Base-by-base conservation (phyloP, 352 stramenopile species). In the Phytophthora ohioensis region DNA sequence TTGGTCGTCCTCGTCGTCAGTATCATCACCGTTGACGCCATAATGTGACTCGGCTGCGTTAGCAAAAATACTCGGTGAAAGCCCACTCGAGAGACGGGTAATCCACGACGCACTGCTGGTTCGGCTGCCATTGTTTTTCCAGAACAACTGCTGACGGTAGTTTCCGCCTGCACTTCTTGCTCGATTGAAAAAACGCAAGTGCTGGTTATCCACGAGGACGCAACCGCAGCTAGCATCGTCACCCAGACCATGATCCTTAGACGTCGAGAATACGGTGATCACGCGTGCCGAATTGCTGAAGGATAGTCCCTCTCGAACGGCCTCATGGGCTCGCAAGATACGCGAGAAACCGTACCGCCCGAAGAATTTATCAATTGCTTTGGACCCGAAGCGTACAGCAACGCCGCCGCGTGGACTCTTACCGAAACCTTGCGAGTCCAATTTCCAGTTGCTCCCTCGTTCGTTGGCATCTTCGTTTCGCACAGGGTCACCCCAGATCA, bases 241-340 rank as follows among this genome's bases (percentile, higher is more conserved):
- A 7, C 84, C 82, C 30, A 91, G 66, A 12, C 80, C 82, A 48
- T 93, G 86, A 43, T 93, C 84, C 41, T 90, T 91, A 10, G 84
- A 92, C 2, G 84, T 92, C 4, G 82, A 91, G 47, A 93, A 93
- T 30, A 93, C 71, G 17, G 86, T 93, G 47, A 92, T 61, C 55
- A 91, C 77, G 2, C 80, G 75, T 12, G 84, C 82, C 7, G 71
- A 69, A 32, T 91, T 91, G 41, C 78, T 73, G 12, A 93, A 69
- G 1, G 48, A 68, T 3, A 93, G 57, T 17, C 98, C 98, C 61
- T 99, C 97, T 59, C 98, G 47, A 17, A 67, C 66, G 15, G 91
- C 80, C 51, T 95, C 88, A 52, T 97, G 90, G 2, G 90, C 90
- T 34, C 90, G 78, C 12, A 97, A 52, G 9, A 97, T 86, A 32